Evolutionary conservation across 768 basidiomycete genomes (phyloP).

Genomic region (Russula sp.): DNA sequence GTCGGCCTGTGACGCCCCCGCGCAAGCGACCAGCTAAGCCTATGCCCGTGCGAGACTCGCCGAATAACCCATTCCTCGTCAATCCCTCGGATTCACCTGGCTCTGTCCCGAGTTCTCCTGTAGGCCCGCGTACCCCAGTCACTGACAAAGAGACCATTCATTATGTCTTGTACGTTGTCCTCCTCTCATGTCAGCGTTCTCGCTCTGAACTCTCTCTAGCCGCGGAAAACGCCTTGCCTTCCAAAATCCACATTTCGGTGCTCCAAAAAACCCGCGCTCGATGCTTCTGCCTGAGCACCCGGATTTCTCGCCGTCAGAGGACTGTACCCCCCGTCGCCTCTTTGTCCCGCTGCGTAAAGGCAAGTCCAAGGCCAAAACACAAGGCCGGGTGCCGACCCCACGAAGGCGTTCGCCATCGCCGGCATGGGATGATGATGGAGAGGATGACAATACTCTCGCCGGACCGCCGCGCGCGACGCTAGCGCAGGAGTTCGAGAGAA

Average conservation of each 20-base stretch:
- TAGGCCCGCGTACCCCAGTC: slow-evolving; percentile 27
- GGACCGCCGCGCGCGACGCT: slow-evolving; percentile 20
- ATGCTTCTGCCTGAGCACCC: slow-evolving; percentile 26
- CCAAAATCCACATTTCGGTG: slow-evolving; percentile 29
- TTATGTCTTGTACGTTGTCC: slow-evolving; percentile 29
- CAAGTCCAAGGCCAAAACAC: not conserved
- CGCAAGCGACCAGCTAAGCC: slow-evolving; percentile 20
- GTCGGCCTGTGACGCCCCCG: slow-evolving; percentile 27
- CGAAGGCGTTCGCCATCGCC: slow-evolving; percentile 24
- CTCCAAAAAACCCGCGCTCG: slow-evolving; percentile 20
- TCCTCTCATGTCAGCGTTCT: not conserved
- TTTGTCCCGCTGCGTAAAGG: slow-evolving; percentile 19
- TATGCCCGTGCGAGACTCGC: slow-evolving; percentile 30
- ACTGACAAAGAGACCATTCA: slow-evolving; percentile 25
- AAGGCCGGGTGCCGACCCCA: not conserved
- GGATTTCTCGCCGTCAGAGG: slow-evolving; percentile 30
- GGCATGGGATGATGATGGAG: slow-evolving; percentile 17
- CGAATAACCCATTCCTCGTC: slow-evolving; percentile 31
- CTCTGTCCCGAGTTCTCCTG: slow-evolving; percentile 27
- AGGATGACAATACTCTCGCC: slow-evolving; percentile 6
- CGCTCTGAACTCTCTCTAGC: slow-evolving; percentile 6
- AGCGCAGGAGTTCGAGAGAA: slow-evolving; percentile 26
- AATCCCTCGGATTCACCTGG: slow-evolving; percentile 23
- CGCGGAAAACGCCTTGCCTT: slow-evolving; percentile 29
- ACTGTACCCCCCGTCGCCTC: slow-evolving; percentile 29